Base-by-base conservation (phyloP, 306 rosid genomes). In the Acacia acuminata region DNA sequence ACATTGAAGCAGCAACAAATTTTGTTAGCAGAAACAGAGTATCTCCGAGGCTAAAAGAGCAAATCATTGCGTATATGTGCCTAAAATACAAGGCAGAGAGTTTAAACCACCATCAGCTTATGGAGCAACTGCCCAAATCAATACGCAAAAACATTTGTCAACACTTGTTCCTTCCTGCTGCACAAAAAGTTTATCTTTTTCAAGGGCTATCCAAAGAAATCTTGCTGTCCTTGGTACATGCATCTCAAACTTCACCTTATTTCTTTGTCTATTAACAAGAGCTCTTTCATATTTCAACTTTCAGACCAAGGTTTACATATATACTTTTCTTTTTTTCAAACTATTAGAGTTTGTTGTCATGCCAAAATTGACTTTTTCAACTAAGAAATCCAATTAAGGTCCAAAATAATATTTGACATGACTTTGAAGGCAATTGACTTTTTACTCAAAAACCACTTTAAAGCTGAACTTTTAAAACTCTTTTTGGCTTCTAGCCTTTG, bases 61-160 rank as follows among this genome's bases (percentile, higher is more conserved):
- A 96, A 70, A 96, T 96, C 60, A 47, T 93, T 75, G 97, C 94
- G n/a, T 96, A 93, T 47, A 96, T 96, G 97, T 96, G 97, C 63
- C 86, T 93, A 81, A 90, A 97, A 85, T 96, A 90, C 71, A 96
- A 92, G 89, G 99, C 98, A 10, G 98, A 92, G 88, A 90, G 90
- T 79, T 86, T 96, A 84, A 96, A 93, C 81, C 97, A 93, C 78
- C 91, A 93, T 36, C 93, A 86, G 2, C 88, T 96, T 47, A 83
- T 96, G 50, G 97, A 93, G 32, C 98, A 93, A 85, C 88, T 96
- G 25, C 99, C 99, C 16, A 92, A 93, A 77, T 93, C 99, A 0
- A 93, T 96, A 61, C 87, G 91, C 87, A 89, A 88, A 77, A 78
- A 87, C 94, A 96, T 96, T 55, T 88, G 90, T 73, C 94, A 88